These are phyloP conservation scores for Exophiala aquamarina DNA, from an alignment of 2,329 filamentous ascomycete species.

Conservation along the genomic window DNA sequence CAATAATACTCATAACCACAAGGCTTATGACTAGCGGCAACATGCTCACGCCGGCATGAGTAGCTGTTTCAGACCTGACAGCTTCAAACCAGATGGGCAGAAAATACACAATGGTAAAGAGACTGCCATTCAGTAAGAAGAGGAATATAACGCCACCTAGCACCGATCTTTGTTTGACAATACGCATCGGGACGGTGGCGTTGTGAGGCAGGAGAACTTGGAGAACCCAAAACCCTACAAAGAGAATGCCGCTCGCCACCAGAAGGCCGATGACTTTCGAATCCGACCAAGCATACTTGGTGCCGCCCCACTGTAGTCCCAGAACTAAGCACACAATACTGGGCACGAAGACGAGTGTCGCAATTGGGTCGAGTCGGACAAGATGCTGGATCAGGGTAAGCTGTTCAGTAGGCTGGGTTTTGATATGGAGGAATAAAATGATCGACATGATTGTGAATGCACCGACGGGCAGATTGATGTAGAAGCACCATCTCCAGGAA, in stretches of 20 bases:
- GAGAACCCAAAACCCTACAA: slow-evolving; percentile 30
- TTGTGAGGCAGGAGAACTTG: neutral
- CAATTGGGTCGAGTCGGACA: slow-evolving; percentile 53
- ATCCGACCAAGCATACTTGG: slow-evolving; percentile 34
- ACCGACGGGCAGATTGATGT: slow-evolving; percentile 35
- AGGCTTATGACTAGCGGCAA: slow-evolving; percentile 12
- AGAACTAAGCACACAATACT: slow-evolving; percentile 60
- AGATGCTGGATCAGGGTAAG: slow-evolving; percentile 27
- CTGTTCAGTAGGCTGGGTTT: slow-evolving; percentile 11
- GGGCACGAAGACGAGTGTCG: slow-evolving; percentile 62
- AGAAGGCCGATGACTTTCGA: slow-evolving; percentile 28
- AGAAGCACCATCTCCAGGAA: slow-evolving; percentile 42
- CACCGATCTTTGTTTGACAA: slow-evolving; percentile 11
- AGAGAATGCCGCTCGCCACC: slow-evolving; percentile 24
- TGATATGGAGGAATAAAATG: slow-evolving; percentile 31
- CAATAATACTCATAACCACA: slow-evolving; percentile 17
- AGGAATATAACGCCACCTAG: slow-evolving; percentile 22
- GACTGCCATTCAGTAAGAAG: slow-evolving; percentile 17
- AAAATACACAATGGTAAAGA: slow-evolving; percentile 22
- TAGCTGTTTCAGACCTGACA: slow-evolving; percentile 27
- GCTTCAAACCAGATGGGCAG: slow-evolving; percentile 28
- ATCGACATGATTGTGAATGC: slow-evolving; percentile 37
- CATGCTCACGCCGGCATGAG: slow-evolving; percentile 25
- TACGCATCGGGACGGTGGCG: neutral
- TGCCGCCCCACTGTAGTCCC: slow-evolving; percentile 58